Base-by-base conservation (phyloP, 768 basidiomycete species). In the Cubamyces sp. region DNA sequence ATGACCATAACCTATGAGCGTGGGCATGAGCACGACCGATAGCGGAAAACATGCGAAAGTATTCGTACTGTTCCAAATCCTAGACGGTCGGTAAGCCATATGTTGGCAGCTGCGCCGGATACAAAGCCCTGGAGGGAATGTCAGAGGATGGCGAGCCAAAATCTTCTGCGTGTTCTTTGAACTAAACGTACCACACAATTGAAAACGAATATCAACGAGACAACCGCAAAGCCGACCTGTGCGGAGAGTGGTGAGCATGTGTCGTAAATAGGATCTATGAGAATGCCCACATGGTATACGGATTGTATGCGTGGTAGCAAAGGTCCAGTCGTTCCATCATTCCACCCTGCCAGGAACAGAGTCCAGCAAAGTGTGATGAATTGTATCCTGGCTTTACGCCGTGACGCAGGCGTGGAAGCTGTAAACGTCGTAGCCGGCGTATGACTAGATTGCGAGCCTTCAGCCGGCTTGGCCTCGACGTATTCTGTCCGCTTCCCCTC, bases 301-400 rank as follows among this genome's bases (percentile, higher is more conserved):
- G 73, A 71, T 69, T 90, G 90, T 41, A 94, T 86, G 7, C 84
- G 79, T 0, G 90, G 91, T 8, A 94, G 74, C 18, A 94, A 74
- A 1, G 92, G 90, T 4, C 92, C 92, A 15, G 83, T 83, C 0
- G 86, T 81, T 11, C 85, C 87, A 71, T 92, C 91, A 66, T 88
- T 91, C 90, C 90, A 93, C n/a, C 92, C 92, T 18, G 80, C 79
- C 5, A 90, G 73, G 62, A 87, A 86, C 51, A 87, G 52, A 12
- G 78, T 74, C 75, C 78, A 84, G 64, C 85, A 87, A 34, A 87
- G 73, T 1, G 86, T 72, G n/a, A 73, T 65, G 42, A 50, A 58
- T 25, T 50, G 48, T 8, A 50, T 18, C 34, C 26, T 39, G 2
- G 54, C 54, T 19, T 34, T 18, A 3, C 54, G 54, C 11, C 45